Percentiles rank a stretch among this genome's conserved stretches.
phyloP scores from a whole-genome alignment of 192 early-diverging fungal genomes.

The Mortierella claussenii region DNA sequence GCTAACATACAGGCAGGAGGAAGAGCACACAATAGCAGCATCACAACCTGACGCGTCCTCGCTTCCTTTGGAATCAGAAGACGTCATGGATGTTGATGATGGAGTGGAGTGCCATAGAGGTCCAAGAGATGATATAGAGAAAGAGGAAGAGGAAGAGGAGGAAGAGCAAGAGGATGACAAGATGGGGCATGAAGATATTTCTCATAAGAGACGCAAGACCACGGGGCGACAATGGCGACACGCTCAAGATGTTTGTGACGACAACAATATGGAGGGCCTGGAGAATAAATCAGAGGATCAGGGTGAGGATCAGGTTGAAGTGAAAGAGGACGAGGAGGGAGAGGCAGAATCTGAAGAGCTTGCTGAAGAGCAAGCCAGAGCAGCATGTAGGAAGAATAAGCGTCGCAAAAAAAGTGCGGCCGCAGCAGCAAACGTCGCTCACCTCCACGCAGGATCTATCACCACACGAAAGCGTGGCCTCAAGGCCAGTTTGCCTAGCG shows the following conservation, averaged over 20 bases:
- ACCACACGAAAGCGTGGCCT: not conserved
- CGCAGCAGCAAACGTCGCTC: slow-evolving; percentile 2
- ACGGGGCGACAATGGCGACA: not conserved
- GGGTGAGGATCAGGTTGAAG: not conserved
- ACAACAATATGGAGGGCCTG: no score
- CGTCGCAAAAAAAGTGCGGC: not conserved
- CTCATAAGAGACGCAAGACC: not conserved
- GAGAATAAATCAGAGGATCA: no score
- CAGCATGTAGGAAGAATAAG: not conserved
- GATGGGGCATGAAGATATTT: not conserved
- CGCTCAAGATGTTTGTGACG: no score
- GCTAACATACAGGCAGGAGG: no score
- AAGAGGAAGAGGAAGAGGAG: slow-evolving; percentile 7
- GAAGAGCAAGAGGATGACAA: slow-evolving; percentile 14
- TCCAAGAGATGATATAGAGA: not conserved
- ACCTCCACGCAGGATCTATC: slow-evolving; percentile 3
- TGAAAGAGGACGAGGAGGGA: slow-evolving; percentile 3
- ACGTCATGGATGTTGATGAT: not conserved
- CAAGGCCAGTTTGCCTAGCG: not conserved
- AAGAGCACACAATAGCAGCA: slow-evolving; percentile 24
- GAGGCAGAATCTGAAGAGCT: no score
- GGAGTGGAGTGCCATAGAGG: not conserved
- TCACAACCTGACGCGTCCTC: slow-evolving; percentile 3
- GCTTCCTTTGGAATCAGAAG: not conserved
- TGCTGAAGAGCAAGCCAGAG: not conserved